A percentile compares a stretch with the other conserved stretches of the same genome.
phyloP scores from a whole-genome alignment of 306 rosid species.

The Gillenia trifoliata region DNA sequence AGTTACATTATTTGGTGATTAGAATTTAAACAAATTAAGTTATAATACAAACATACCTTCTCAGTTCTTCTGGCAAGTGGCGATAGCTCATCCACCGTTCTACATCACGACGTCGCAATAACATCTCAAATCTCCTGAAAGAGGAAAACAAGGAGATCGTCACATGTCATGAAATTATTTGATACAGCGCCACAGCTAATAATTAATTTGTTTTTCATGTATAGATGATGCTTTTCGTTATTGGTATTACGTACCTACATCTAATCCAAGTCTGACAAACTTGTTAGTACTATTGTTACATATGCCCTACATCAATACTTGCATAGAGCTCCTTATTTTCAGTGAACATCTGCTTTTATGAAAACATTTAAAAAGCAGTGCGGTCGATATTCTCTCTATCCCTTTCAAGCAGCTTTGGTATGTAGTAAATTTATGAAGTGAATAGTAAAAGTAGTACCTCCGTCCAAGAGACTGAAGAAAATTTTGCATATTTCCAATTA shows the following conservation, averaged over 20 bases:
- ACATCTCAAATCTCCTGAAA: slow-evolving; percentile 75
- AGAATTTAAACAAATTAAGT: too few species aligned
- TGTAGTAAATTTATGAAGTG: not conserved
- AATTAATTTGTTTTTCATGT: too few species aligned
- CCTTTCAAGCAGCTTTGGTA: not conserved
- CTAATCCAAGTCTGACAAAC: too few species aligned
- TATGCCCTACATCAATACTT: not conserved
- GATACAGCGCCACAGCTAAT: not conserved
- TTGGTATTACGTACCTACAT: not conserved
- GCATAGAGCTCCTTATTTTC: not conserved
- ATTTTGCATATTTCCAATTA: slow-evolving; percentile 79
- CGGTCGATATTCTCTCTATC: not conserved
- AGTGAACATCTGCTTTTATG: not conserved
- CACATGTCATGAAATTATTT: too few species aligned
- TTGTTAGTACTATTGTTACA: not conserved
- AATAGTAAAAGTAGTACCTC: slow-evolving; percentile 35
- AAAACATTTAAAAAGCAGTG: not conserved
- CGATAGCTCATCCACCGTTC: slow-evolving; percentile 91
- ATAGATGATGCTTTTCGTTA: not conserved
- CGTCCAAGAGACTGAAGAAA: slow-evolving; percentile 81
- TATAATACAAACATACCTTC: slow-evolving; percentile 29
- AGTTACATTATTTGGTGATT: too few species aligned
- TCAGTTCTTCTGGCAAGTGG: slow-evolving; percentile 54
- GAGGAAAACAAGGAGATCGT: not conserved
- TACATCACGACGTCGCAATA: slow-evolving; percentile 66